phyloP scores from a whole-genome alignment of 2,329 filamentous ascomycete species.

The Penicillium sclerotiorum region DNA sequence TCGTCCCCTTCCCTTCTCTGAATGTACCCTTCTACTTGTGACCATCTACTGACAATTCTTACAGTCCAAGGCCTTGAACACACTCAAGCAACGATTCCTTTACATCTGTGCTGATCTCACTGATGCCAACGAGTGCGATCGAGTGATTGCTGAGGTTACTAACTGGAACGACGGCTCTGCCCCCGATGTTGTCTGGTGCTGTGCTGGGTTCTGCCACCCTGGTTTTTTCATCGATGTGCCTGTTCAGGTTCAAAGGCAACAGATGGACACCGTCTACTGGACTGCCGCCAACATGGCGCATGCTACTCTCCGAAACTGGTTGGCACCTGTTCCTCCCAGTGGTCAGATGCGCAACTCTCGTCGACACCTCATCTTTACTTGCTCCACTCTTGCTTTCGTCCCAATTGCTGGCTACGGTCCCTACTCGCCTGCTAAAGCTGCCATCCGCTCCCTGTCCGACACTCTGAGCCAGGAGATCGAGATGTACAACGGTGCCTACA shows the following conservation, averaged over 20 bases:
- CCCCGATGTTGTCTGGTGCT: conserved; percentile 89
- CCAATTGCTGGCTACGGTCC: conserved; percentile 79
- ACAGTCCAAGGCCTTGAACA: conserved; percentile 66
- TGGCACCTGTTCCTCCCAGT: conserved; percentile 45
- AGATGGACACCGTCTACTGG: conserved; percentile 95
- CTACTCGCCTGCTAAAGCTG: conserved; percentile 84
- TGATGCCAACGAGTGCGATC: conserved; percentile 66
- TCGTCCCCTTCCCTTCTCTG: not conserved
- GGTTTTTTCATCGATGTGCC: conserved; percentile 76
- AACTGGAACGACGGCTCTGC: conserved; percentile 73
- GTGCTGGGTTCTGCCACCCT: conserved; percentile 75
- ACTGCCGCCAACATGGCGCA: conserved; percentile 84
- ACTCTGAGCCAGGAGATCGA: conserved; percentile 80
- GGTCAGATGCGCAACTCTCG: conserved; percentile 37
- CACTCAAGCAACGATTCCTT: conserved; percentile 74
- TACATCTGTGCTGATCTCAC: conserved; percentile 83
- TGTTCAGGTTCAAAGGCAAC: conserved; percentile 65
- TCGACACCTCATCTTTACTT: conserved; percentile 86
- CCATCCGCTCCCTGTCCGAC: conserved; percentile 80
- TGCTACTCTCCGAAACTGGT: conserved; percentile 75
- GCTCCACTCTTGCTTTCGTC: conserved; percentile 73
- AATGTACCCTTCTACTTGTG: not conserved
- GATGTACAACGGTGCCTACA: conserved; percentile 72
- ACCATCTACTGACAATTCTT: conserved; percentile 20
- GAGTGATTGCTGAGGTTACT: conserved; percentile 71